Evolutionary conservation across 305 asterid species (phyloP), one percentile per base, ranked within the genome.

Genomic region (Fraxinus floribunda): DNA sequence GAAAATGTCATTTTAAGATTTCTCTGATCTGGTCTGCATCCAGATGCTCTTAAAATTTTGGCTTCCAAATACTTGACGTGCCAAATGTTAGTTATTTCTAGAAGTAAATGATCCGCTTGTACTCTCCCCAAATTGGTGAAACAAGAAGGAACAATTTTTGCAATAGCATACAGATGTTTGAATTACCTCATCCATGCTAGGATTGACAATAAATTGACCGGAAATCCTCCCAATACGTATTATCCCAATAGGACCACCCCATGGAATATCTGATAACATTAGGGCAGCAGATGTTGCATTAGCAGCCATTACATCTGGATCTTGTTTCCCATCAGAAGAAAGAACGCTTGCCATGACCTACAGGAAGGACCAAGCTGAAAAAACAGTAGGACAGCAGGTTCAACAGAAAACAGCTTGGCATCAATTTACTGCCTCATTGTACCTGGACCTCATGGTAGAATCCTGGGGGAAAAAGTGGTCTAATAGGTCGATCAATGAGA

Each of bases 401-500:
- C 62, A 78, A 80, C 80, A 64, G 44, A 80, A 76, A 57, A 18
- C 34, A 9, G 68, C 62, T 68, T 13, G 52, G 41, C 34, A 68
- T 52, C 75, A 57, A 49, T 49, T 49, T 49, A 49, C 52, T 84
- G 60, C 46, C 77, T 44, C 86, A 80, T 18, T 75, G 18, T 88
- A 97, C 99, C 98, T 96, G 98, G 86, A 96, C 98, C 16, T 96
- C 98, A 85, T 96, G 98, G 89, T 85, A 96, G 89, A 96, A 96
- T 80, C 98, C 98, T 84, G 89, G 81, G 4, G 99, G 98, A 82
- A 96, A 96, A 82, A 96, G 97, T 15, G 99, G 99, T 78, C 98
- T 88, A 55, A 96, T 93, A 22, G 99, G 98, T 66, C 98, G 88
- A 90, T 96, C 99, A 86, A 96, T 96, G 81, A 94, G 89, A 46